Percentiles rank a stretch among this genome's conserved stretches.
Evolutionary conservation across 164 flowering plant species (phyloP).

Genomic region (Santalum album): DNA sequence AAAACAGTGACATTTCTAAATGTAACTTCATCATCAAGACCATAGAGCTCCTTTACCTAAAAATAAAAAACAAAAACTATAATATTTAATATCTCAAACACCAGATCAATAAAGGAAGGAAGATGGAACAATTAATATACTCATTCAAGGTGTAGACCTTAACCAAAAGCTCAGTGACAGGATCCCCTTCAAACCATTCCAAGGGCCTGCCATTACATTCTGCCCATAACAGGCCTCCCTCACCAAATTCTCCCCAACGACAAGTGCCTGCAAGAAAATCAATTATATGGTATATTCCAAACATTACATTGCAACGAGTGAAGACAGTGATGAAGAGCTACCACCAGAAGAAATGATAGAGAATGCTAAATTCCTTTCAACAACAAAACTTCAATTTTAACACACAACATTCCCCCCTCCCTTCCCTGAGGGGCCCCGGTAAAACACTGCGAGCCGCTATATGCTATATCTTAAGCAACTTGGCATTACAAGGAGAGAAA

Average conservation of each 20-base stretch:
- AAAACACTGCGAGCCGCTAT: too few relatives aligned
- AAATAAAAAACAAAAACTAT: conserved; percentile 2
- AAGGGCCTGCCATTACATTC: conserved; percentile 73
- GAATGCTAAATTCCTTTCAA: too few relatives aligned
- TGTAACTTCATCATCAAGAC: conserved; percentile 60
- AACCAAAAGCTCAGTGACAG: conserved; percentile 47
- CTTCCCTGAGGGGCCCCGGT: too few relatives aligned
- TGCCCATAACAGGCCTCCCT: conserved; percentile 96
- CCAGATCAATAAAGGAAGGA: not conserved
- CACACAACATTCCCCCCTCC: too few relatives aligned
- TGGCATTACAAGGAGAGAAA: too few relatives aligned
- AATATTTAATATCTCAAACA: not conserved
- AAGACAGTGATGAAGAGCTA: not conserved
- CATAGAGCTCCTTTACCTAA: conserved; percentile 91
- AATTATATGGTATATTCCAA: not conserved
- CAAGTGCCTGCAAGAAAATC: conserved; percentile 50
- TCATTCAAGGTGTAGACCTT: conserved; percentile 39
- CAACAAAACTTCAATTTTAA: too few relatives aligned
- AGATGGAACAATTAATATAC: not conserved
- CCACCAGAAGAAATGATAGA: too few relatives aligned
- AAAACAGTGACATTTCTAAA: conserved; percentile 77
- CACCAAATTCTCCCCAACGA: conserved; percentile 98
- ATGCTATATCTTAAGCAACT: too few relatives aligned
- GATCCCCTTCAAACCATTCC: conserved; percentile 91
- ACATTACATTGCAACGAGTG: conserved; percentile 3